Evolutionary conservation across 2,329 filamentous ascomycete species (phyloP).

Genomic region (Camillea tinctor): DNA sequence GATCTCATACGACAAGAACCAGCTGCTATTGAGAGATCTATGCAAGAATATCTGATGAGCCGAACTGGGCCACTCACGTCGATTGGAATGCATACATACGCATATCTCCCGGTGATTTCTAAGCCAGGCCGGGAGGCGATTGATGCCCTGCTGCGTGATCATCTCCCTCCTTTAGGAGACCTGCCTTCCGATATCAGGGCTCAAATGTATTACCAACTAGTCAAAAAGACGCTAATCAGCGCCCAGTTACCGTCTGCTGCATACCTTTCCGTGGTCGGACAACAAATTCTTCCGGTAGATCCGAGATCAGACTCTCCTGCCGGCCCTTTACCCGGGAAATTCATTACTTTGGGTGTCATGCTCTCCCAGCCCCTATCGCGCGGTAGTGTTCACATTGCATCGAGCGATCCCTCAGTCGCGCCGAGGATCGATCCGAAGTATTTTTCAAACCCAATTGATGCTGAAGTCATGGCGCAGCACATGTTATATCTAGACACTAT

Average conservation of each 20-base stretch:
- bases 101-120: slow-evolving; percentile 12
- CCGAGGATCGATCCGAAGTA: slow-evolving; percentile 12
- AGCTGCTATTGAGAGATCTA: slow-evolving; percentile 8
- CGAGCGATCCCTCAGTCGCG: not conserved
- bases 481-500: slow-evolving; percentile 11
- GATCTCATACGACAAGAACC: slow-evolving; percentile 11
- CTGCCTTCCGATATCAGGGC: not conserved
- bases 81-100: slow-evolving; percentile 10
- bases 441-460: slow-evolving; percentile 8
- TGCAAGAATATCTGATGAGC: slow-evolving; percentile 9
- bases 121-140: slow-evolving; percentile 2
- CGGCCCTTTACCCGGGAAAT: no score
- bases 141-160: slow-evolving; percentile 2
- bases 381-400: slow-evolving; percentile 14
- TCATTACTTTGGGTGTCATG: slow-evolving; percentile 6
- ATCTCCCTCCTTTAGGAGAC: not conserved
- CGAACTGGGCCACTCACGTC: slow-evolving; percentile 11
- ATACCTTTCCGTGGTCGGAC: slow-evolving; percentile 7
- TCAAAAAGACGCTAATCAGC: slow-evolving; percentile 5
- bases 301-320: no score
- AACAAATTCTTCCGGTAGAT: not conserved
- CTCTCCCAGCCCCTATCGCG: slow-evolving; percentile 15
- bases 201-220: slow-evolving; percentile 7
- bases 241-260: slow-evolving; percentile 7
- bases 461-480: slow-evolving; percentile 11